Percentiles rank a stretch among this genome's conserved stretches.
Evolutionary conservation across 2,329 filamentous ascomycete species (phyloP).

Genomic region (Microsporum canis): DNA sequence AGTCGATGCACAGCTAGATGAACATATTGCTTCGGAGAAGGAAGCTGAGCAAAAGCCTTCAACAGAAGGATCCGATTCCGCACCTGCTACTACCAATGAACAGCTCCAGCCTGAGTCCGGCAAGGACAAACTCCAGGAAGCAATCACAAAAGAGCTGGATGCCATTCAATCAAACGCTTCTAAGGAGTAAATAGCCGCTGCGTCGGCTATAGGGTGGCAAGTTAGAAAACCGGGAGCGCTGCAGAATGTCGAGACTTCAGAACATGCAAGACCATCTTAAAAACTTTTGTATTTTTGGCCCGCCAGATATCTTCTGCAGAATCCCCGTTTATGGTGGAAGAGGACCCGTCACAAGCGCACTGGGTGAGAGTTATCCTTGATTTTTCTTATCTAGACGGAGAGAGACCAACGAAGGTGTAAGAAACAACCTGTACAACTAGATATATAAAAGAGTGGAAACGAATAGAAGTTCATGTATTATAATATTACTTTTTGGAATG

Average conservation of each 20-base stretch:
- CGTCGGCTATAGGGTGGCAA: background rate
- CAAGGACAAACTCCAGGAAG: background rate
- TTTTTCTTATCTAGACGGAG: background rate
- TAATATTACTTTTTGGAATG: background rate
- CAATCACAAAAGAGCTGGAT: slow-evolving; percentile 17
- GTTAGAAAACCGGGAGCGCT: background rate
- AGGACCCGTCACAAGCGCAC: background rate
- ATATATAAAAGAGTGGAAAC: slow-evolving; percentile 4
- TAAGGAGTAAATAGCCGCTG: background rate
- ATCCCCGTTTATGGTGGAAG: background rate
- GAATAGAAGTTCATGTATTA: slow-evolving; percentile 5
- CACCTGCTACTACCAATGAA: slow-evolving; percentile 16
- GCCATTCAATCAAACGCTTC: slow-evolving; percentile 5
- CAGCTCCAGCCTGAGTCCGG: slow-evolving; percentile 9
- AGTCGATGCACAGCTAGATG: slow-evolving; percentile 29
- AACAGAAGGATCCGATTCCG: slow-evolving; percentile 1
- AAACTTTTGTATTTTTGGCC: background rate
- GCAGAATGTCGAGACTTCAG: background rate
- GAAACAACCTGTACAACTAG: slow-evolving; percentile 2
- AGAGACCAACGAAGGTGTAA: background rate
- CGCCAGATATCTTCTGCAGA: background rate
- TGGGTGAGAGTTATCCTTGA: background rate
- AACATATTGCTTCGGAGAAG: slow-evolving; percentile 20
- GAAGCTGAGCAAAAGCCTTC: slow-evolving; percentile 15
- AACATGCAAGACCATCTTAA: background rate